Evolutionary conservation across 2,329 filamentous ascomycete species (phyloP), one percentile per base, ranked within the genome.

Genomic region (Sporothrix brasiliensis): DNA sequence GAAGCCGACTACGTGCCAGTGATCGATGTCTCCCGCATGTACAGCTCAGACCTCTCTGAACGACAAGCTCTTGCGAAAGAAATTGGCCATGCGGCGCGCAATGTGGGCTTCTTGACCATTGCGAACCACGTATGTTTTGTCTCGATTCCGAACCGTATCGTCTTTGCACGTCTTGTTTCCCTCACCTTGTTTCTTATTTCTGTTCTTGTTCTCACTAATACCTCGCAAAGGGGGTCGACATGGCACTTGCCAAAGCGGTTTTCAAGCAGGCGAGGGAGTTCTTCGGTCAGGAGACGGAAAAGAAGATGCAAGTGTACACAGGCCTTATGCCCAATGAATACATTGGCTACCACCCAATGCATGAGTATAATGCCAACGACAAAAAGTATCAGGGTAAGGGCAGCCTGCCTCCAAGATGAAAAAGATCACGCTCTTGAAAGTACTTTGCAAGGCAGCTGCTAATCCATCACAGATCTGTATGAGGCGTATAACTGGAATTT

Each of bases 271-370:
- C 79, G 0, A 78, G 80, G 39, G 75, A 77, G 1, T 81, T 85
- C 69, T 85, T 85, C 69, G 75, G 79, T 2, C 74, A 83, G 2
- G 78, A 81, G 0, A 75, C 80, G 5, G 79, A 83, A 69, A 82
- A 81, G 72, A 85, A 84, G 73, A 77, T 84, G 70, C 79, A 83
- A 52, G 83, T 84, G 2, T 82, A 81, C 73, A 85, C 79, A 2
- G 78, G 77, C 2, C 72, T 77, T 16, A 75, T 80, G 0, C 78
- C 77, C 0, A 77, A 77, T 24, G 79, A 81, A 61, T 80, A 76
- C 69, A 75, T 74, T 68, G 77, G 78, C 13, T 79, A 78, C 63
- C 77, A 79, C 58, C 77, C 78, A 0, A 82, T 82, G 75, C 73
- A 75, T 34, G 76, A 77, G 67, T 82, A 81, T 71, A 82, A 82